Evolutionary conservation across 768 basidiomycete species (phyloP).

Genomic region (Podaxis rugospora): DNA sequence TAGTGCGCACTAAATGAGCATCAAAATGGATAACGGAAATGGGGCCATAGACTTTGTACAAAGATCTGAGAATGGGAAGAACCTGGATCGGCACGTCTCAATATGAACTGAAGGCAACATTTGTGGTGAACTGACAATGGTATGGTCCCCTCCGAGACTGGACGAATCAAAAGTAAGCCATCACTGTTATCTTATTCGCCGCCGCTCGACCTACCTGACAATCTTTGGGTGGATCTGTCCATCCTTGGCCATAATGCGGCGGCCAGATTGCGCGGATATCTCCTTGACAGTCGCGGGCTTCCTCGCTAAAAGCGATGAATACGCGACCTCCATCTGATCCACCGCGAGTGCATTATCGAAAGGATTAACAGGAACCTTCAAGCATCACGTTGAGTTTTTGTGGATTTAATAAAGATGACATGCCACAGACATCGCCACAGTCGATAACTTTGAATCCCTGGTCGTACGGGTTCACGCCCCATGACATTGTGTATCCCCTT

Average conservation of each 20-base stretch:
- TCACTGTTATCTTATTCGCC: background rate
- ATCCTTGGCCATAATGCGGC: conserved; percentile 44
- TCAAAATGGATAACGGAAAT: conserved; percentile 85
- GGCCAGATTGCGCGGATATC: conserved; percentile 27
- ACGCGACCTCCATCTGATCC: conserved; percentile 86
- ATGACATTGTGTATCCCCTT: conserved; percentile 66
- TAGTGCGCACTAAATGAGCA: conserved; percentile 39
- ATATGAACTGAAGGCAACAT: conserved; percentile 30
- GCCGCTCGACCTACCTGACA: conserved; percentile 38
- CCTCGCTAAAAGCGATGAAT: conserved; percentile 68
- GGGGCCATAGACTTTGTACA: conserved; percentile 77
- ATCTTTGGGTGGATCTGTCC: conserved; percentile 70
- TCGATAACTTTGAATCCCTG: conserved; percentile 61
- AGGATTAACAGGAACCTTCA: conserved; percentile 68
- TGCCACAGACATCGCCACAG: conserved; percentile 68
- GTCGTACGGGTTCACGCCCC: conserved; percentile 64
- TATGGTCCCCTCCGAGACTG: conserved; percentile 86
- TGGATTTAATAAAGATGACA: background rate
- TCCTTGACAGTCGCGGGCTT: conserved; percentile 32
- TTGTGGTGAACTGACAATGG: conserved; percentile 49
- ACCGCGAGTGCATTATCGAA: conserved; percentile 83
- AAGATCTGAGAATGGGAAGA: conserved; percentile 76
- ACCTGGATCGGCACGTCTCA: conserved; percentile 44
- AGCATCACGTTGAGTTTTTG: background rate
- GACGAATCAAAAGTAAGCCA: background rate